phyloP scores from a whole-genome alignment of 2,329 filamentous ascomycete species.

The Fusarium falciforme region DNA sequence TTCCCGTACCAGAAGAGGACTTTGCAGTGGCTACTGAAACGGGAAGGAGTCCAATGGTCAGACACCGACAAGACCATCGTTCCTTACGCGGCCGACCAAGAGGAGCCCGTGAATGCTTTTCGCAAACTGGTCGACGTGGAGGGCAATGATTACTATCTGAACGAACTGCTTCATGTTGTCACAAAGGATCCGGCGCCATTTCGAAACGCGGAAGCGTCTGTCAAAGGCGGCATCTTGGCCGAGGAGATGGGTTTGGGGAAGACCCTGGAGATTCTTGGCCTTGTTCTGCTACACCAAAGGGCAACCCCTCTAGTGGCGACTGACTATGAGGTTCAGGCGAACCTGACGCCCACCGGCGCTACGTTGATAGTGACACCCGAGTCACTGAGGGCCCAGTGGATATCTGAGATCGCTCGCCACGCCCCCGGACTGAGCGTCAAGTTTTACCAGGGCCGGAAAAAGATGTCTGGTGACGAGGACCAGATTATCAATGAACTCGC shows the following conservation, averaged over 20 bases:
- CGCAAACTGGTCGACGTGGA: constrained; percentile 48
- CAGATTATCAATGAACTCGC: constrained; percentile 59
- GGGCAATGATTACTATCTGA: constrained; percentile 63
- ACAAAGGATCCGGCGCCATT: constrained; percentile 62
- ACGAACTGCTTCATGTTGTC: constrained; percentile 71
- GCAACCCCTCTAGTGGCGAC: constrained; percentile 51
- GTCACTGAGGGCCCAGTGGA: constrained; percentile 70
- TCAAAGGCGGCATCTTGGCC: constrained; percentile 74
- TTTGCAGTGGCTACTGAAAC: constrained; percentile 75
- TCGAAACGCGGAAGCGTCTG: constrained; percentile 50
- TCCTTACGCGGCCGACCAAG: constrained; percentile 16
- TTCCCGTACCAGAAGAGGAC: constrained; percentile 80
- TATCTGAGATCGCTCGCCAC: constrained; percentile 68
- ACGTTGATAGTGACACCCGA: constrained; percentile 72
- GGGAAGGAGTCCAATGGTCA: constrained; percentile 70
- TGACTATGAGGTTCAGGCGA: constrained; percentile 38
- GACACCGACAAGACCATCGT: constrained; percentile 29
- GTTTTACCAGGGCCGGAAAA: constrained; percentile 65
- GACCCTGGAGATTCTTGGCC: constrained; percentile 78
- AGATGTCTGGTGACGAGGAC: constrained; percentile 49
- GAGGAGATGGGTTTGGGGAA: constrained; percentile 90
- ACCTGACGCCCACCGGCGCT: constrained; percentile 62
- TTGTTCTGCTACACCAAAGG: constrained; percentile 71
- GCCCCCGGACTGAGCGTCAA: constrained; percentile 67
- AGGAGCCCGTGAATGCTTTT: constrained; percentile 44